Percentiles rank a stretch among this genome's conserved stretches.
These are phyloP conservation scores for Trapa bicornis DNA, from an alignment of 345 rosid genomes.

Conservation along the genomic window DNA sequence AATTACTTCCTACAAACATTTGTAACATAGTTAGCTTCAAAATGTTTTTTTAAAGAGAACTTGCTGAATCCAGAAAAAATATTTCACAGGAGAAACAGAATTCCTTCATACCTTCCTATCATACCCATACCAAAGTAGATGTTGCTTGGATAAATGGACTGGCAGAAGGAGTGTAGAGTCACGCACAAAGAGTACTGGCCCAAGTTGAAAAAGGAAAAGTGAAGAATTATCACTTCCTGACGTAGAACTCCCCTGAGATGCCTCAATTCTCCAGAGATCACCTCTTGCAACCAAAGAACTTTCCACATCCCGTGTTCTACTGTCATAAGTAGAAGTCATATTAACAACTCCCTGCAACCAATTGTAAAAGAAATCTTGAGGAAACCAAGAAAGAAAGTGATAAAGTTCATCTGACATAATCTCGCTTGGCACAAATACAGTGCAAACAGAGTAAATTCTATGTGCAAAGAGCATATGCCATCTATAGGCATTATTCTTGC, in stretches of 20 bases:
- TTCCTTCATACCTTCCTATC: slow-evolving; percentile 64
- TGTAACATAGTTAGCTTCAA: background rate
- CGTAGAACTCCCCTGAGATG: slow-evolving; percentile 53
- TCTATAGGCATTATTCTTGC: background rate
- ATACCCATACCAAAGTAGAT: slow-evolving; percentile 97
- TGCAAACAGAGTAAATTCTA: background rate
- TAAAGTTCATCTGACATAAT: background rate
- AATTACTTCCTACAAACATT: background rate
- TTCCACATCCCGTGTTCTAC: slow-evolving; percentile 55
- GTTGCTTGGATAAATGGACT: slow-evolving; percentile 85
- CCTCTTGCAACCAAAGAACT: slow-evolving; percentile 82
- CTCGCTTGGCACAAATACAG: background rate
- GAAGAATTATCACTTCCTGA: slow-evolving; percentile 59
- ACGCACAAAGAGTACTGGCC: slow-evolving; percentile 85
- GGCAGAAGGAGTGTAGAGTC: slow-evolving; percentile 85
- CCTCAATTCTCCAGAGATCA: slow-evolving; percentile 92
- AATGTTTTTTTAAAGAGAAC: background rate
- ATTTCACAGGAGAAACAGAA: background rate
- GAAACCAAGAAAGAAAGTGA: background rate
- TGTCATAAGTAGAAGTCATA: slow-evolving; percentile 69
- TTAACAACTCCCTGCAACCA: slow-evolving; percentile 54
- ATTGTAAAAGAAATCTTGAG: background rate
- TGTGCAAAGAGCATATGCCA: background rate
- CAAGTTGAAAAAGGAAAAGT: slow-evolving; percentile 87
- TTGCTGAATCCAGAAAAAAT: background rate